Base-by-base conservation (phyloP, 495 filamentous ascomycete genomes). In the Penicillium egyptiacum region DNA sequence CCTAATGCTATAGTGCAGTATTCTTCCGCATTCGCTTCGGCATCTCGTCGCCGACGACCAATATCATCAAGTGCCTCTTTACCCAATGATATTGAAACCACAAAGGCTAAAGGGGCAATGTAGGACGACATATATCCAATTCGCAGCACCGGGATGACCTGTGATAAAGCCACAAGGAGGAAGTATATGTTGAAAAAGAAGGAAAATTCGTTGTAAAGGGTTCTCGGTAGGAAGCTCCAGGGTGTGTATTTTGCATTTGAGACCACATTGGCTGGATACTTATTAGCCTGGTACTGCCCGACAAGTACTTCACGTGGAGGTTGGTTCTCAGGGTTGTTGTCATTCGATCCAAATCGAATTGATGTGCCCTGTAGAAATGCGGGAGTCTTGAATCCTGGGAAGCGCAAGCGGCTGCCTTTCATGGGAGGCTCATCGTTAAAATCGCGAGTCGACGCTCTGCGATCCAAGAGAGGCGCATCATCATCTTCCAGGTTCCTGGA, bases 111-210 rank as follows among this genome's bases (percentile, higher is more conserved):
- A 12, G 95, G 95, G 16, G 88, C 92, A 66, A 97, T 87, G 63
- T 98, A 99, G 2, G 94, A 96, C 12, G 89, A 91, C 57, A 98
- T 82, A 68, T 96, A 97, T 43, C 95, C 95, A 64, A 99, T 96
- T 31, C 90, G 83, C 40, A 99, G 71, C 8, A 89, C 80, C 16
- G 92, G 91, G 55, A 99, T 89, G 39, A 89, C 86, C 73, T 99
- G 95, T 14, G 92, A 96, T 41, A 97, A 73, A 8, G 95, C 95
- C 5, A 99, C 95, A 6, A 98, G 81, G 8, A 99, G 81, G 70
- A 98, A 99, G 66, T 99, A 99, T 66, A 97, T 86, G 79, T 99
- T 99, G 81, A 98, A 96, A 74, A 99, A 99, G 75, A 98, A 98
- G 44, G 91, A 96, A 67, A 99, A 99, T 63, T 99, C 95, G 76